These are phyloP conservation scores for Leishmania tarentolae DNA, from an alignment of 208 protist species.

Conservation along the genomic window DNA sequence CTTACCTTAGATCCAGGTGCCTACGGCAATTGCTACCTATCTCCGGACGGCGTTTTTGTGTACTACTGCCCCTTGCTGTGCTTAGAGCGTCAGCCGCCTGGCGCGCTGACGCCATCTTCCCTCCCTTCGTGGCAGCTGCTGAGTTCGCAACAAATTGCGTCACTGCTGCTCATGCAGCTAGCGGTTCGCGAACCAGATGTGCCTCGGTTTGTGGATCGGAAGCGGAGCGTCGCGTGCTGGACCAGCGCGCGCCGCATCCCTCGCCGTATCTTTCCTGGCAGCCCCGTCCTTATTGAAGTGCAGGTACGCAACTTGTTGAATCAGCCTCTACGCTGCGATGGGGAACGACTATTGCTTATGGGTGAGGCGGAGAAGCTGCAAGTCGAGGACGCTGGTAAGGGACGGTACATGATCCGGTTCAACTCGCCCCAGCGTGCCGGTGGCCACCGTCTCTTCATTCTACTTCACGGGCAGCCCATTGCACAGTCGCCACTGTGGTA, in stretches of 20 bases:
- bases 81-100: slow-evolving; percentile 41
- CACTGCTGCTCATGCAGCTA: slow-evolving; percentile 70
- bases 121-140: slow-evolving; percentile 68
- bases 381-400: slow-evolving; percentile 30
- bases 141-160: slow-evolving; percentile 68
- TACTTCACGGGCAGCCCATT: slow-evolving; percentile 65
- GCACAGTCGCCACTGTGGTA: slow-evolving; percentile 65
- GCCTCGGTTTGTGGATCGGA: slow-evolving; percentile 38
- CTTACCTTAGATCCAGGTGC: slow-evolving; percentile 51
- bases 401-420: slow-evolving; percentile 47
- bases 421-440: slow-evolving; percentile 48
- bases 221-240: slow-evolving; percentile 63
- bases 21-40: slow-evolving; percentile 54
- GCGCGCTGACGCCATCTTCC: slow-evolving; percentile 23
- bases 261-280: slow-evolving; percentile 27
- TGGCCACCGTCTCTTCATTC: slow-evolving; percentile 51
- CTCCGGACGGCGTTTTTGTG: slow-evolving; percentile 42
- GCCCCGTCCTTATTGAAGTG: slow-evolving; percentile 20
- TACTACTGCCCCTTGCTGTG: slow-evolving; percentile 79
- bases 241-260: slow-evolving; percentile 32
- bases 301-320: slow-evolving; percentile 47
- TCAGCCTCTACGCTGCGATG: slow-evolving; percentile 26
- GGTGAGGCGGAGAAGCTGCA: slow-evolving; percentile 31
- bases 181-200: slow-evolving; percentile 42
- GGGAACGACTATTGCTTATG: slow-evolving; percentile 46